Conservation (phyloP, 345 rosid species). For the Aquilaria sinensis region DNA sequence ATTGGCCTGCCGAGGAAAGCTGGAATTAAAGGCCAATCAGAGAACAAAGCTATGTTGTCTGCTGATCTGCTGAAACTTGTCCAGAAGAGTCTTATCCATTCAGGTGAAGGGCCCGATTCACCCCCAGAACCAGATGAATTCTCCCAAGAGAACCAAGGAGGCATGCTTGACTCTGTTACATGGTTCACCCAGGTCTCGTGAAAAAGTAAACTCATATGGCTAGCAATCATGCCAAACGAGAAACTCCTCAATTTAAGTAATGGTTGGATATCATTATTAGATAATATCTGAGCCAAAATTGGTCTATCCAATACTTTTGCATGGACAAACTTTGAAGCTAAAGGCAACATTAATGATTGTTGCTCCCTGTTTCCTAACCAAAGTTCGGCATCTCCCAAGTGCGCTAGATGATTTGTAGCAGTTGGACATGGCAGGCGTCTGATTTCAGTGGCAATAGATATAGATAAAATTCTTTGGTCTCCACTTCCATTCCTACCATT, state of each 20-base stretch:
- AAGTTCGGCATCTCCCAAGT: slow-evolving; percentile 63
- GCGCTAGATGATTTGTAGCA: slow-evolving; percentile 59
- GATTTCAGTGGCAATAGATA: slow-evolving; percentile 43
- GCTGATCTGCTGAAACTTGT: slow-evolving; percentile 57
- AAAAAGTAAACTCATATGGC: slow-evolving; percentile 70
- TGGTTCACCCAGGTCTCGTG: slow-evolving; percentile 72
- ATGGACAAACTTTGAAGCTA: slow-evolving; percentile 74
- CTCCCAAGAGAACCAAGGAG: slow-evolving; percentile 96
- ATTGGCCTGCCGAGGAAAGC: slow-evolving; percentile 88
- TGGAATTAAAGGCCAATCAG: slow-evolving; percentile 95
- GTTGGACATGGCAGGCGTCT: slow-evolving; percentile 87
- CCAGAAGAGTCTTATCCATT: slow-evolving; percentile 90
- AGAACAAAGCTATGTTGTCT: slow-evolving; percentile 62
- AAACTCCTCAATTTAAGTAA: slow-evolving; percentile 56
- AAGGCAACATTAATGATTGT: slow-evolving; percentile 65
- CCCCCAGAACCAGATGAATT: slow-evolving; percentile 46
- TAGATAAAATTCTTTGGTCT: slow-evolving; percentile 41
- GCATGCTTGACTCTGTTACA: slow-evolving; percentile 50
- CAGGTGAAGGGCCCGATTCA: slow-evolving; percentile 79
- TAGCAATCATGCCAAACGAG: slow-evolving; percentile 63
- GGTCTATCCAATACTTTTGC: slow-evolving; percentile 71
- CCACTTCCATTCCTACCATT: slow-evolving; percentile 24
- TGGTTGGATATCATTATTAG: slow-evolving; percentile 41
- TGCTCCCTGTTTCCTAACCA: slow-evolving; percentile 90
- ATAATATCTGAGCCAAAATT: slow-evolving; percentile 54